Percentiles rank a stretch among this genome's conserved stretches.
Evolutionary conservation across 2,329 filamentous ascomycete genomes (phyloP).

Genomic region (Alternaria postmessia): DNA sequence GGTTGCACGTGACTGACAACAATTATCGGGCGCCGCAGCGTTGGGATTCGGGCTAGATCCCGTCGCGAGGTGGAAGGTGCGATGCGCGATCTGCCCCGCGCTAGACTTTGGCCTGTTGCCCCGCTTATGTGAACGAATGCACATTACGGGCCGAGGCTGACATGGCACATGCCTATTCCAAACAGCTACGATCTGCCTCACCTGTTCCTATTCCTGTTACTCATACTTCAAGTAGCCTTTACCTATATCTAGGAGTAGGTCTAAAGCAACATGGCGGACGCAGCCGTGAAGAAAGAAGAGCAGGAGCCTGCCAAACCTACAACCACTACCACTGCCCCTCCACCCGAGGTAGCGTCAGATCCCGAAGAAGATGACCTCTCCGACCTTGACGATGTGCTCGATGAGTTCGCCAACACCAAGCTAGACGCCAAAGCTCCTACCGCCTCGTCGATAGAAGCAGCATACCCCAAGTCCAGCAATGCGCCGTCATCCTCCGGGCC

Average conservation of each 20-base stretch:
- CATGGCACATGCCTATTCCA: constrained; percentile 7
- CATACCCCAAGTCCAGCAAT: constrained; percentile 41
- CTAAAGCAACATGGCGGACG: constrained; percentile 29
- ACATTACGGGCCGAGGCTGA: constrained; percentile 36
- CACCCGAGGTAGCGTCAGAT: constrained; percentile 68
- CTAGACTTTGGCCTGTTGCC: constrained; percentile 20
- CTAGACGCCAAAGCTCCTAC: constrained; percentile 58
- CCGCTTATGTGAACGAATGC: constrained; percentile 23
- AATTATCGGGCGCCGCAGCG: constrained; percentile 18
- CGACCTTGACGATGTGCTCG: constrained; percentile 93
- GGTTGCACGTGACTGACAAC: constrained; percentile 34
- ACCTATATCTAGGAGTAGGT: not conserved
- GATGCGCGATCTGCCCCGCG: constrained; percentile 28
- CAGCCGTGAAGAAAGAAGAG: constrained; percentile 29
- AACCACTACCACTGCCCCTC: constrained; percentile 27
- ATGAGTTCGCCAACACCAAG: constrained; percentile 81
- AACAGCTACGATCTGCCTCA: constrained; percentile 1
- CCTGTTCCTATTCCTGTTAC: not conserved
- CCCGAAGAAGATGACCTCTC: constrained; percentile 93
- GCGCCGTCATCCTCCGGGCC: constrained; percentile 52
- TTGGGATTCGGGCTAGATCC: constrained; percentile 20
- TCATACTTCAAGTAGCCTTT: not conserved
- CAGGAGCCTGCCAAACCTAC: constrained; percentile 19
- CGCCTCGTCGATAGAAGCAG: constrained; percentile 35
- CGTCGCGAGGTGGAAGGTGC: constrained; percentile 15